Conservation (phyloP, 2,329 filamentous ascomycete genomes). For the Coniochaeta prunicola region DNA sequence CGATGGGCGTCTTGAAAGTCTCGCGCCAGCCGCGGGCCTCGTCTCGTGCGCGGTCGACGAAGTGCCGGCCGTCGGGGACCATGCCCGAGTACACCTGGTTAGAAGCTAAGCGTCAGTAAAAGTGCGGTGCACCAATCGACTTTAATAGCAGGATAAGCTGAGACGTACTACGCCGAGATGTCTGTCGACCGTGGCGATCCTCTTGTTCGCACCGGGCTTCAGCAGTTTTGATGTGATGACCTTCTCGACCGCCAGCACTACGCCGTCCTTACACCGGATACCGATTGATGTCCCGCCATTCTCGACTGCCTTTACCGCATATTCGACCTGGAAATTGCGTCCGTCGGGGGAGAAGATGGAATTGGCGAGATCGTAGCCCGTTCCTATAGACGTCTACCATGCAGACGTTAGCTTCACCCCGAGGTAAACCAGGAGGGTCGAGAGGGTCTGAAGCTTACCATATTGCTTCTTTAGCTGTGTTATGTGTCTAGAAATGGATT, state of each 20-base stretch:
- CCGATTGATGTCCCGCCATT: conserved; percentile 95
- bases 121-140: not conserved
- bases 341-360: conserved; percentile 99
- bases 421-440: not conserved
- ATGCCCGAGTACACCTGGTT: conserved; percentile 84
- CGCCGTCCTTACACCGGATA: conserved; percentile 94
- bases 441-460: conserved; percentile 9
- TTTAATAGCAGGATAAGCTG: not conserved
- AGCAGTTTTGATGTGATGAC: conserved; percentile 91
- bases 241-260: conserved; percentile 95
- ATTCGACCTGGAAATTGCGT: conserved; percentile 98
- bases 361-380: conserved; percentile 98
- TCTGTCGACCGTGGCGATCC: conserved; percentile 89
- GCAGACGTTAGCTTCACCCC: conserved; percentile 1
- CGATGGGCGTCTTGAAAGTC: conserved; percentile 91
- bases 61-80: conserved; percentile 90
- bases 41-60: conserved; percentile 87
- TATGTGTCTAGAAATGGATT: not conserved
- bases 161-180: conserved; percentile 81
- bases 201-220: conserved; percentile 92
- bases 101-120: not conserved
- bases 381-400: conserved; percentile 95
- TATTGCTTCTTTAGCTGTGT: conserved; percentile 7
- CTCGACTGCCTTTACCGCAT: conserved; percentile 97
- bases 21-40: conserved; percentile 88